Evolutionary conservation across 495 filamentous ascomycete genomes (phyloP).

Genomic region (Aspergillus kassunensis): DNA sequence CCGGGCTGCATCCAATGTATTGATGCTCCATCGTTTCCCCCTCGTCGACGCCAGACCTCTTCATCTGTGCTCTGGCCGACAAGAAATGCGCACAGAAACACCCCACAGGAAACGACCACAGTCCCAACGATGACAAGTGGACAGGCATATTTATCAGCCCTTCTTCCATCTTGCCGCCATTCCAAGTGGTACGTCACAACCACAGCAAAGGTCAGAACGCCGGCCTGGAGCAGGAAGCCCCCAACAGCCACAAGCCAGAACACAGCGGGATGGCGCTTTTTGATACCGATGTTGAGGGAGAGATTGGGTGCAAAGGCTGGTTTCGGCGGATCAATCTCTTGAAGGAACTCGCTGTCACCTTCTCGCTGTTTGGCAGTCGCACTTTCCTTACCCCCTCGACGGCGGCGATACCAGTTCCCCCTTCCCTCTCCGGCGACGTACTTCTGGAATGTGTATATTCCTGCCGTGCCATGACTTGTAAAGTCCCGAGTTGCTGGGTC

Average conservation of each 20-base stretch:
- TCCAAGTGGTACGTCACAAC: neutral
- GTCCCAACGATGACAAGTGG: slow-evolving; percentile 9
- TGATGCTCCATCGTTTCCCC: too few species aligned
- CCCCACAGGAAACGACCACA: slow-evolving; percentile 4
- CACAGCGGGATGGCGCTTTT: neutral
- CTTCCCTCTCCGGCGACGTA: neutral
- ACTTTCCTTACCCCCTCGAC: neutral
- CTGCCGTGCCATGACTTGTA: neutral
- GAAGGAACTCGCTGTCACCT: too few species aligned
- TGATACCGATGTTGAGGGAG: slow-evolving; percentile 3
- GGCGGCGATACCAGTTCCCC: neutral
- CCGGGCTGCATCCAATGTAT: slow-evolving; percentile 15
- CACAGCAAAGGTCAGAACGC: neutral
- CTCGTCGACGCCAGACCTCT: neutral
- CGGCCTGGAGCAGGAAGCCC: neutral
- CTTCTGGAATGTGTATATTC: neutral
- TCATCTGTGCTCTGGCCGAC: slow-evolving; percentile 11
- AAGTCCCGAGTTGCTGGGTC: neutral
- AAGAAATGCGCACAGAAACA: slow-evolving; percentile 13
- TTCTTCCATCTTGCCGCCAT: slow-evolving; percentile 4
- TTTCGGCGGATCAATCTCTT: too few species aligned
- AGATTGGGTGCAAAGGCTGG: neutral
- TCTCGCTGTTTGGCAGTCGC: too few species aligned
- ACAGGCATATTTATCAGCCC: slow-evolving; percentile 5
- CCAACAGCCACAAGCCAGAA: neutral